A percentile compares a stretch with the other conserved stretches of the same genome.
Evolutionary conservation across 805 yeast genomes (phyloP).

Genomic region (Sugiyamaella qingdaonensis): DNA sequence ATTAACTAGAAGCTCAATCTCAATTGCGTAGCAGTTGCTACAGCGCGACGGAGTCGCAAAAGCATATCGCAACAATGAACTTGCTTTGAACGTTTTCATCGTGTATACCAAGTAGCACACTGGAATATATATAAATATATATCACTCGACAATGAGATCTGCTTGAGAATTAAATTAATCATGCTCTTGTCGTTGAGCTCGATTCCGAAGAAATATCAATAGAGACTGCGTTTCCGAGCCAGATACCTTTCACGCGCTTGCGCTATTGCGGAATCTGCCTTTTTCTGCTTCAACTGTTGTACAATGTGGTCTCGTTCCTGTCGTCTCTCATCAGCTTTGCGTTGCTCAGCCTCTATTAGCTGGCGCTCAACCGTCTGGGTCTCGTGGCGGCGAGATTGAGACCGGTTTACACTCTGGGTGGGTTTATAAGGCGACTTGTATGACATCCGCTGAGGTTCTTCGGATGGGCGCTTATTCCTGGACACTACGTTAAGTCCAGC

Average conservation of each 20-base stretch:
- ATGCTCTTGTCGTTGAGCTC: too few relatives aligned
- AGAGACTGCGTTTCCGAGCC: constrained; percentile 21
- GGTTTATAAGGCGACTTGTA: background rate
- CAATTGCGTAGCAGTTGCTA: too few relatives aligned
- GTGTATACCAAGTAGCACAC: background rate
- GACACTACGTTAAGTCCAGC: constrained; percentile 27
- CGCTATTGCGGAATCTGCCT: constrained; percentile 17
- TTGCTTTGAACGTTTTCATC: too few relatives aligned
- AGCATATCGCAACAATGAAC: too few relatives aligned
- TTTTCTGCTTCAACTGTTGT: constrained; percentile 17
- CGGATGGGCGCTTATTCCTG: background rate
- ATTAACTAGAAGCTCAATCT: too few relatives aligned
- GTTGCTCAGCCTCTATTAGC: constrained; percentile 9
- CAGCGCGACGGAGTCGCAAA: background rate
- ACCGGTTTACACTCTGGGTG: background rate
- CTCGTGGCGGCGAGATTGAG: constrained; percentile 4
- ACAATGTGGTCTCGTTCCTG: constrained; percentile 10
- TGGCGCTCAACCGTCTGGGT: constrained; percentile 10
- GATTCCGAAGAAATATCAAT: too few relatives aligned
- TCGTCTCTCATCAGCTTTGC: background rate
- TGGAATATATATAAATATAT: background rate
- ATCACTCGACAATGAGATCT: background rate
- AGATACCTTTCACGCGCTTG: constrained; percentile 28
- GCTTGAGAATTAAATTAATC: too few relatives aligned
- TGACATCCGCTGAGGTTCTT: background rate